Conservation (phyloP, 1,139 yeast genomes). For the Kluyveromyces sp. region DNA sequence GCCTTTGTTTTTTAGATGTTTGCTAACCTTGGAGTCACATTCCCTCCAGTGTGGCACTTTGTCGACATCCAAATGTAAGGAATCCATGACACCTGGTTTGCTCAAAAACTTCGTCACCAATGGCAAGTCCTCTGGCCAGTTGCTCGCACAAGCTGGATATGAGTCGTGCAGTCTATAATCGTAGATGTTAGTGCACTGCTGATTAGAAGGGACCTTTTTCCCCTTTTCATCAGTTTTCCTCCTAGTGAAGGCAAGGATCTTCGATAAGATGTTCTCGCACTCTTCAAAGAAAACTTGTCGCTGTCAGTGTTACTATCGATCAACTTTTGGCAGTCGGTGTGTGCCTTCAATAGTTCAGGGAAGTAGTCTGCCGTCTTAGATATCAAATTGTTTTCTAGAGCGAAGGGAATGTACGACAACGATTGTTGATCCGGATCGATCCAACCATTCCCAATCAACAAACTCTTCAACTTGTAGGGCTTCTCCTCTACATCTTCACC, state of each 20-base stretch:
- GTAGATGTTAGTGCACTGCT: slow-evolving; percentile 72
- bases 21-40: slow-evolving; percentile 57
- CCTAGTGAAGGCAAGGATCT: slow-evolving; percentile 36
- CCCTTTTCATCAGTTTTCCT: slow-evolving; percentile 16
- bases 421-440: slow-evolving; percentile 85
- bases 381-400: slow-evolving; percentile 53
- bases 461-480: slow-evolving; percentile 47
- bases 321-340: slow-evolving; percentile 55
- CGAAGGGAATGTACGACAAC: slow-evolving; percentile 70
- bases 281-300: slow-evolving; percentile 28
- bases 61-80: slow-evolving; percentile 44
- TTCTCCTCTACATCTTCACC: slow-evolving; percentile 12
- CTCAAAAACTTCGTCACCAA: slow-evolving; percentile 55
- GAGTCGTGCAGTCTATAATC: slow-evolving; percentile 65
- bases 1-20: slow-evolving; percentile 41
- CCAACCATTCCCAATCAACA: slow-evolving; percentile 95
- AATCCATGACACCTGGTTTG: slow-evolving; percentile 44
- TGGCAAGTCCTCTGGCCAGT: slow-evolving; percentile 80
- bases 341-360: slow-evolving; percentile 38
- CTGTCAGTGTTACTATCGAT: slow-evolving; percentile 30
- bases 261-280: slow-evolving; percentile 45
- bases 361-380: slow-evolving; percentile 35
- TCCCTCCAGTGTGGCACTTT: slow-evolving; percentile 53
- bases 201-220: slow-evolving; percentile 23
- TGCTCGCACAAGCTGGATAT: slow-evolving; percentile 84